Evolutionary conservation across 495 filamentous ascomycete genomes (phyloP).

Genomic region (Hypomontagnella submonticulosa): DNA sequence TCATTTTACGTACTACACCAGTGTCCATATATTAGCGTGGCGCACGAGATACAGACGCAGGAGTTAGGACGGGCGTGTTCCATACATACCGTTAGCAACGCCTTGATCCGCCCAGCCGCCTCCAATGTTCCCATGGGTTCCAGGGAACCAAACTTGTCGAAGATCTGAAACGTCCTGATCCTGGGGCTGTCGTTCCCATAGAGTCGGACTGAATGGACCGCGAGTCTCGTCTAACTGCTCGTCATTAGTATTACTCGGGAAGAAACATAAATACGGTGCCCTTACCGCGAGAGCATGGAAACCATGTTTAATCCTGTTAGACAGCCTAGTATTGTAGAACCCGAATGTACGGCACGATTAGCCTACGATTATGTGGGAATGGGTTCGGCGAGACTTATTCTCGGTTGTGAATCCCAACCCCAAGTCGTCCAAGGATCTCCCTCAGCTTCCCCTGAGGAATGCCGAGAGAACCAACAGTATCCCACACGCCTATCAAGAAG

Average conservation of each 20-base stretch:
- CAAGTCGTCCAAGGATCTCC: constrained; percentile 38
- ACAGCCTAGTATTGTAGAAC: constrained; percentile 70
- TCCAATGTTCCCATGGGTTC: constrained; percentile 74
- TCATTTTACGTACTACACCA: no score
- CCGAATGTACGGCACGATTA: constrained; percentile 50
- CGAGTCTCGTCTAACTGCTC: constrained; percentile 70
- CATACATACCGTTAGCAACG: constrained; percentile 60
- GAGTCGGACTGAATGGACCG: constrained; percentile 69
- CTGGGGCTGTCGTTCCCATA: constrained; percentile 64
- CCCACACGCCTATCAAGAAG: constrained; percentile 59
- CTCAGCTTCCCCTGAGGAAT: constrained; percentile 54
- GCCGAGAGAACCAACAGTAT: constrained; percentile 70
- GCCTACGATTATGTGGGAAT: constrained; percentile 1
- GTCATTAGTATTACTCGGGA: no score
- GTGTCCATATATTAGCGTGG: no score
- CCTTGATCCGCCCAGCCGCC: constrained; percentile 63
- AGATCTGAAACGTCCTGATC: constrained; percentile 60
- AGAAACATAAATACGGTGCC: no score
- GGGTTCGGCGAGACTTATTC: constrained; percentile 50
- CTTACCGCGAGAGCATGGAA: constrained; percentile 74
- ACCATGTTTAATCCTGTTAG: constrained; percentile 69
- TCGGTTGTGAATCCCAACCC: constrained; percentile 60
- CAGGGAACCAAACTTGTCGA: constrained; percentile 80
- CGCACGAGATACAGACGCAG: no score
- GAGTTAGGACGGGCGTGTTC: no score